Evolutionary conservation across 176 grass and related monocot genomes (phyloP).

Genomic region (Aechmea fasciata): DNA sequence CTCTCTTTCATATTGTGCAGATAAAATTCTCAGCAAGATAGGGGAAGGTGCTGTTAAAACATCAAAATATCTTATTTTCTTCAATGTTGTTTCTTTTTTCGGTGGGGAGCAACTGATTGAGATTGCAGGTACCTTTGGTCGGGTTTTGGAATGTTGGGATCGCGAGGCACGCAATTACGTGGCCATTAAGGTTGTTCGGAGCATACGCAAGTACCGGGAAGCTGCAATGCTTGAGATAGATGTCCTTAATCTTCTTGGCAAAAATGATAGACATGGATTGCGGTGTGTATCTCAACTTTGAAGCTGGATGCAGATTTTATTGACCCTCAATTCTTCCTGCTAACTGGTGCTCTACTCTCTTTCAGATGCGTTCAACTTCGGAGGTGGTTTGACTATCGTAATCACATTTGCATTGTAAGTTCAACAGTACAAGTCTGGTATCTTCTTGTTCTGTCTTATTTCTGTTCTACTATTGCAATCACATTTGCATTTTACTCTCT

Average conservation of each 20-base stretch:
- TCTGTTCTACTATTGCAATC: not conserved
- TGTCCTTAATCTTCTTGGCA: conserved; percentile 67
- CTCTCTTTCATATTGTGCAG: conserved; percentile 40
- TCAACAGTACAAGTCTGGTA: conserved; percentile 7
- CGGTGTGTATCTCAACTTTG: conserved; percentile 31
- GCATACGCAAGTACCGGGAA: conserved; percentile 67
- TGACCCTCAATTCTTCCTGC: conserved; percentile 9
- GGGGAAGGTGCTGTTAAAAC: conserved; percentile 72
- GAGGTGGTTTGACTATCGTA: conserved; percentile 94
- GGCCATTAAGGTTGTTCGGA: conserved; percentile 85
- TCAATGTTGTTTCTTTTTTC: conserved; percentile 16
- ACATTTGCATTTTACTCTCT: not conserved
- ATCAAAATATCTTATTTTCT: conserved; percentile 25
- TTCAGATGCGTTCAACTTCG: conserved; percentile 83
- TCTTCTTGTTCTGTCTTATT: not conserved
- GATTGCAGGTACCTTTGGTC: conserved; percentile 82
- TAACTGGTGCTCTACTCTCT: conserved; percentile 13
- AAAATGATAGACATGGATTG: conserved; percentile 56
- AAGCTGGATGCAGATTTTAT: conserved; percentile 6
- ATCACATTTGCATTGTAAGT: conserved; percentile 99
- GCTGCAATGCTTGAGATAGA: conserved; percentile 90
- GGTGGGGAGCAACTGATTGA: conserved; percentile 23
- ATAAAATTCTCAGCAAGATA: conserved; percentile 96
- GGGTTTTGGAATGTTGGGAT: conserved; percentile 98
- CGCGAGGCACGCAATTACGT: conserved; percentile 75